phyloP scores from a whole-genome alignment of 1,284 basidiomycete species.

The Tilletia caries region DNA sequence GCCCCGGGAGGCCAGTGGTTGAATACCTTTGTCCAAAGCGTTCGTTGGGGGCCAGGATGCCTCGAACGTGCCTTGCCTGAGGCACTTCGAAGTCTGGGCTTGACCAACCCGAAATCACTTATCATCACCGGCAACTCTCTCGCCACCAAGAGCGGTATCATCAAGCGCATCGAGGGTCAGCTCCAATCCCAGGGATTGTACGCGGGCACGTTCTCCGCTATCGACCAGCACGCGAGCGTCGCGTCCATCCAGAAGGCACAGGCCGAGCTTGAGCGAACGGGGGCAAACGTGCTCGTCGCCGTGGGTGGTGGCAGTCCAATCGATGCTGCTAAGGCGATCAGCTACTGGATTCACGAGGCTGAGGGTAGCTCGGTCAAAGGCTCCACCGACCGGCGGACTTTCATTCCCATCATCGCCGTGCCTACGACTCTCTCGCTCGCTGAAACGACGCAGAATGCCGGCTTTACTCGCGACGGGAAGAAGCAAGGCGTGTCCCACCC shows the following conservation, averaged over 20 bases:
- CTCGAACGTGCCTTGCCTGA: not conserved
- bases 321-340: slow-evolving; percentile 61
- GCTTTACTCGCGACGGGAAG: slow-evolving; percentile 70
- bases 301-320: slow-evolving; percentile 76
- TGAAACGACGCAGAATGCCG: slow-evolving; percentile 65
- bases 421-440: slow-evolving; percentile 78
- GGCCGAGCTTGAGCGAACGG: slow-evolving; percentile 60
- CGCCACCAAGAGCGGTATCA: slow-evolving; percentile 34
- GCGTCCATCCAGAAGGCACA: slow-evolving; percentile 63
- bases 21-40: not conserved
- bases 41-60: not conserved
- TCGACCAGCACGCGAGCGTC: slow-evolving; percentile 72
- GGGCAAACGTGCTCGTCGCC: slow-evolving; percentile 62
- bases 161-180: slow-evolving; percentile 23
- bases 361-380: slow-evolving; percentile 36
- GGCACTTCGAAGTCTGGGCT: too few species aligned
- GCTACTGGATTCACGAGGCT: slow-evolving; percentile 28
- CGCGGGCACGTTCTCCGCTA: slow-evolving; percentile 65
- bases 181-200: slow-evolving; percentile 24
- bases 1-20: not conserved
- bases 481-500: slow-evolving; percentile 63
- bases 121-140: slow-evolving; percentile 39
- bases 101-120: slow-evolving; percentile 23
- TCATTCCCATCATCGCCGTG: slow-evolving; percentile 63
- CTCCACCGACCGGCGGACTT: slow-evolving; percentile 56